Evolutionary conservation across 2,329 filamentous ascomycete genomes (phyloP).

Genomic region (Zelopaecilomyces penicillatus): DNA sequence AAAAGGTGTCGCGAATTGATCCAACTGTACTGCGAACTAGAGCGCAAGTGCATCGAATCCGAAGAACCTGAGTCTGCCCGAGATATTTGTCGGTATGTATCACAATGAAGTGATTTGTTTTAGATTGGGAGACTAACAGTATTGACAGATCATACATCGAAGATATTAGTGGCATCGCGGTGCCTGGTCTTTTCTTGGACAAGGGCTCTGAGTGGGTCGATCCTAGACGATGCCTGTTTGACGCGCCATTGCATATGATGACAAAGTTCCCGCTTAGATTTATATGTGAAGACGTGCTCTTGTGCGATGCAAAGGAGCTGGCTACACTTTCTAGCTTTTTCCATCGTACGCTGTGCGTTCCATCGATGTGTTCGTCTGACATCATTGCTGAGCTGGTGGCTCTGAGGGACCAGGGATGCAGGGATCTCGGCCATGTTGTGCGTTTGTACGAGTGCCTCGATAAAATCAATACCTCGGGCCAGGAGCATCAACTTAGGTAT

Average conservation of each 20-base stretch:
- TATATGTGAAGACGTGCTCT: conserved; percentile 1
- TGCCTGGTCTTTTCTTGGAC: neutral
- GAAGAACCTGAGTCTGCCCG: conserved; percentile 4
- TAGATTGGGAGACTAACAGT: neutral
- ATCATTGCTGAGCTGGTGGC: neutral
- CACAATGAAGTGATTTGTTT: neutral
- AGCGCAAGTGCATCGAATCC: conserved; percentile 1
- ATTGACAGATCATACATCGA: conserved; percentile 2
- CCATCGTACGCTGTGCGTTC: conserved; percentile 1
- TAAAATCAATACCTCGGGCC: neutral
- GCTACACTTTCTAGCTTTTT: conserved; percentile 2
- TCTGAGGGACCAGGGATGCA: conserved; percentile 1
- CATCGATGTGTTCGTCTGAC: conserved; percentile 1
- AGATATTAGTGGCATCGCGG: conserved; percentile 7
- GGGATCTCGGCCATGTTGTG: neutral
- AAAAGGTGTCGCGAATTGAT: conserved; percentile 3
- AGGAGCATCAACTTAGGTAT: neutral
- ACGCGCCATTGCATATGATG: conserved; percentile 1
- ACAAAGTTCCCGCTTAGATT: conserved; percentile 1
- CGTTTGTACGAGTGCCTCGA: conserved; percentile 2
- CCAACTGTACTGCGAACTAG: conserved; percentile 8
- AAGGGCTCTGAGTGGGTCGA: conserved; percentile 2
- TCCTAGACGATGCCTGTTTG: conserved; percentile 3
- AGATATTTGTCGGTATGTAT: conserved; percentile 8
- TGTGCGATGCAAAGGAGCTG: neutral